Evolutionary conservation across 257 asterid species (phyloP), one percentile per base, ranked within the genome.

Genomic region (Nemophila menziesii): DNA sequence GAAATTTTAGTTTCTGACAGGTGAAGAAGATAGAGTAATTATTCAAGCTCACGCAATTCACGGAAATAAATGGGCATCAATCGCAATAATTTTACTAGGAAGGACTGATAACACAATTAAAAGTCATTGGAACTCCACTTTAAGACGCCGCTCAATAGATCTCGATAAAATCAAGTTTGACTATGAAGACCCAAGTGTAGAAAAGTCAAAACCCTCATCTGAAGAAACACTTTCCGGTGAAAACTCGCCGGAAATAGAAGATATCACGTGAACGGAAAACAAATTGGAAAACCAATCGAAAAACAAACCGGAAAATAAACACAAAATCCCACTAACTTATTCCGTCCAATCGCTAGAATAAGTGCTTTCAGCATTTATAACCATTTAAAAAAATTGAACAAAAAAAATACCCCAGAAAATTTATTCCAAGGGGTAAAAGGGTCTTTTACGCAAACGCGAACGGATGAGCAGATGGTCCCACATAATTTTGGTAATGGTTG

Each of bases 51-150:
- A 89, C 55, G 61, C 84, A 23, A 37, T 75, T 56, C 92, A 87
- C 52, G 95, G 97, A 46, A 87, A 87, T 38, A 87, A 73, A 72
- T 87, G 93, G 97, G 95, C 97, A 14, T 65, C 81, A 47, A 78
- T 87, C 52, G 95, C 97, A 11, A 78, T 75, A 74, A 78, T 87
- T 48, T 63, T 87, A 60, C 97, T 92, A 14, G 97, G 95, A 36
- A 80, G 95, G 68, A 86, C 97, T 26, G 96, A 86, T 63, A 86
- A 86, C 13, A 86, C 94, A 5, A 77, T 86, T 59, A 86, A 86
- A 67, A 86, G 82, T 44, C 96, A 86, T 64, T 86, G 96, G 96
- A 86, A 86, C 62, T 82, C 93, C 36, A 73, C 84, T 40, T 56
- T 86, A 55, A 77, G 80, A 56, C 92, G 85, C 34, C 77, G 77